These are phyloP conservation scores for Dactylonectria estremocensis DNA, from an alignment of 2,329 filamentous ascomycete genomes.

Conservation along the genomic window DNA sequence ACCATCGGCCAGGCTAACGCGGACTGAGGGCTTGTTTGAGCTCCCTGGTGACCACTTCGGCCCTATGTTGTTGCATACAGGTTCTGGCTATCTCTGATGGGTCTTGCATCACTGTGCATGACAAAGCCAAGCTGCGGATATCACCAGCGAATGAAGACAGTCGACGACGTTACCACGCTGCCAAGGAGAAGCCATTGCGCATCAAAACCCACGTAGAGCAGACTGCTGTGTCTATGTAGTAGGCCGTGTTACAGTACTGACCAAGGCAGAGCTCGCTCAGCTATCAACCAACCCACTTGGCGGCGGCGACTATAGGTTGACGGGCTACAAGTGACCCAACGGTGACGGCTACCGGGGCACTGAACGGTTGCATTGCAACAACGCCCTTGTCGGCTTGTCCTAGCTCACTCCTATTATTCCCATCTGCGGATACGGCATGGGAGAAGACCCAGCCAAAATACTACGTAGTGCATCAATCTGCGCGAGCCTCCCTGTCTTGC, in stretches of 20 bases:
- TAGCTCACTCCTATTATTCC: slow-evolving; percentile 3
- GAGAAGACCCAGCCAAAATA: slow-evolving; percentile 3
- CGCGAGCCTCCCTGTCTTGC: slow-evolving; percentile 24
- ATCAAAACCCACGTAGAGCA: slow-evolving; percentile 28
- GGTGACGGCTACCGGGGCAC: background rate
- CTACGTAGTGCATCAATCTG: slow-evolving; percentile 3
- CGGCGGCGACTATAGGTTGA: background rate
- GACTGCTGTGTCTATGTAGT: background rate
- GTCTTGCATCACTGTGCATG: slow-evolving; percentile 2
- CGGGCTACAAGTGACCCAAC: background rate
- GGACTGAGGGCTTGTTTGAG: slow-evolving; percentile 1
- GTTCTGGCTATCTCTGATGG: background rate
- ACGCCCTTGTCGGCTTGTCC: background rate
- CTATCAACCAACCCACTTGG: background rate
- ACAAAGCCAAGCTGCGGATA: slow-evolving; percentile 6
- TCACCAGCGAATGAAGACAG: slow-evolving; percentile 13
- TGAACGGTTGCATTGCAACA: slow-evolving; percentile 8
- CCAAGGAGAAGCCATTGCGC: slow-evolving; percentile 28
- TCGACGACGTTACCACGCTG: slow-evolving; percentile 38
- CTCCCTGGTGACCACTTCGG: background rate
- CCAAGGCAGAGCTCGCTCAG: background rate
- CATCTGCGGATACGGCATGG: slow-evolving; percentile 3
- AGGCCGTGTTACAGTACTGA: background rate
- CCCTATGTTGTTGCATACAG: background rate
- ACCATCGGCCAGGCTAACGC: slow-evolving; percentile 34